A percentile compares a stretch with the other conserved stretches of the same genome.
These are phyloP conservation scores for Chytriomyces sp. DNA, from an alignment of 192 early-diverging fungal genomes.

Conservation along the genomic window DNA sequence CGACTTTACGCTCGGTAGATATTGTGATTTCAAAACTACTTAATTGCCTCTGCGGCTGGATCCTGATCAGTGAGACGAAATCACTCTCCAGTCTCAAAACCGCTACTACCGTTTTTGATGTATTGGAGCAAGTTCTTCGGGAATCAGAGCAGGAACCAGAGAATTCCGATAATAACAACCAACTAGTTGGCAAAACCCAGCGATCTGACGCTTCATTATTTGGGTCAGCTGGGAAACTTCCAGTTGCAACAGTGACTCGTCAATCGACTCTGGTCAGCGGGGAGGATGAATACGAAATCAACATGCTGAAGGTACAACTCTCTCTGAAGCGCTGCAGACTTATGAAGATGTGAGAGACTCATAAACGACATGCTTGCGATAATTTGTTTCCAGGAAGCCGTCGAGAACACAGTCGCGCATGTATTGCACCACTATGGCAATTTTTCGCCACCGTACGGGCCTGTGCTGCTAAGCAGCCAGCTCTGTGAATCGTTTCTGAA, in stretches of 20 bases:
- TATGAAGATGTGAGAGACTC: too few species aligned
- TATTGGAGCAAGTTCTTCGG: conserved; percentile 65
- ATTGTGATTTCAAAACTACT: conserved; percentile 70
- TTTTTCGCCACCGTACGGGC: conserved; percentile 65
- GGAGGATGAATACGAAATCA: conserved; percentile 22
- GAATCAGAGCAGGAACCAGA: conserved; percentile 28
- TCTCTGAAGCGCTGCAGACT: conserved; percentile 18
- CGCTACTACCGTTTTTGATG: conserved; percentile 70
- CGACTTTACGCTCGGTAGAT: conserved; percentile 36
- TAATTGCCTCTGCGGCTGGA: conserved; percentile 73
- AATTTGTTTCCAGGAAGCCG: conserved; percentile 60
- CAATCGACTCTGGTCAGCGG: too few species aligned
- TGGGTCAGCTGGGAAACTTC: conserved; percentile 7
- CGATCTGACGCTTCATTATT: background rate
- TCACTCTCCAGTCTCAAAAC: conserved; percentile 68
- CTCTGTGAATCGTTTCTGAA: conserved; percentile 43
- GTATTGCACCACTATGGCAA: conserved; percentile 73
- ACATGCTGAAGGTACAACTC: conserved; percentile 22
- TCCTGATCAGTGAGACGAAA: conserved; percentile 70
- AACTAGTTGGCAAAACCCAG: background rate
- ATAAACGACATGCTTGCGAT: conserved; percentile 9
- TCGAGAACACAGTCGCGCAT: conserved; percentile 73
- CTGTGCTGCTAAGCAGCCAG: conserved; percentile 57
- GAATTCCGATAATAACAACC: background rate
- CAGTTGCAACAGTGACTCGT: background rate